Evolutionary conservation across 768 basidiomycete genomes (phyloP), one percentile per base, ranked within the genome.

Genomic region (Tulasnella sp.): DNA sequence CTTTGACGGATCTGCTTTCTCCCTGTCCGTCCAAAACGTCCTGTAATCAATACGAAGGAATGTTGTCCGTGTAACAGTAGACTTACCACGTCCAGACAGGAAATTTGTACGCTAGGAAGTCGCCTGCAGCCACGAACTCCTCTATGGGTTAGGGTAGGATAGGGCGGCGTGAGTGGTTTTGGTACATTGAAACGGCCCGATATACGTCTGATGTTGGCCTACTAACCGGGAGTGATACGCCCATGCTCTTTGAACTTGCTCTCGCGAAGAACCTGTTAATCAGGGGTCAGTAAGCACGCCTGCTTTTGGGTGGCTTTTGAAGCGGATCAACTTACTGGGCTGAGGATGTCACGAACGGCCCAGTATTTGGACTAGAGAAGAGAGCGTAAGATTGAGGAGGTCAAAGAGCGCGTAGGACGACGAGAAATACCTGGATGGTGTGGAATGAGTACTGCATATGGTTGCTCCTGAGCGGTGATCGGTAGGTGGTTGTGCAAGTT

Each of bases 191-290:
- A 37, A 18, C 64, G 37, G 14, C n/a, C 78, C 20, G 22, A 34
- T 24, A 75, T 24, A 7, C 28, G 40, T 73, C 18, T 42, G 42
- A 48, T 42, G 50, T 31, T 76, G 37, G 28, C 14, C 41, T 54
- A 86, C 90, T 81, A 79, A 96, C 95, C 96, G 81, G 96, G 96
- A 24, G 94, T 98, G 83, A 98, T 97, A 78, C 97, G 90, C 9
- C 98, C 98, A 84, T 97, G 95, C 86, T 99, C 98, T 86, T 97
- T 98, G 90, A 99, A 99, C 86, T 99, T 99, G 88, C 94, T 96
- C 88, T 99, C 97, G 85, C 93, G 95, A 83, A 99, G 91, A 34
- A 99, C 96, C 96, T 98, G 86, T 4, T 42, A 69, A 75, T 79
- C 58, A 75, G 72, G 79, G 44, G 76, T 40, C 77, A 50, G 64